Conservation (phyloP, 768 basidiomycete genomes). For the Tricholoma saponaceum region DNA sequence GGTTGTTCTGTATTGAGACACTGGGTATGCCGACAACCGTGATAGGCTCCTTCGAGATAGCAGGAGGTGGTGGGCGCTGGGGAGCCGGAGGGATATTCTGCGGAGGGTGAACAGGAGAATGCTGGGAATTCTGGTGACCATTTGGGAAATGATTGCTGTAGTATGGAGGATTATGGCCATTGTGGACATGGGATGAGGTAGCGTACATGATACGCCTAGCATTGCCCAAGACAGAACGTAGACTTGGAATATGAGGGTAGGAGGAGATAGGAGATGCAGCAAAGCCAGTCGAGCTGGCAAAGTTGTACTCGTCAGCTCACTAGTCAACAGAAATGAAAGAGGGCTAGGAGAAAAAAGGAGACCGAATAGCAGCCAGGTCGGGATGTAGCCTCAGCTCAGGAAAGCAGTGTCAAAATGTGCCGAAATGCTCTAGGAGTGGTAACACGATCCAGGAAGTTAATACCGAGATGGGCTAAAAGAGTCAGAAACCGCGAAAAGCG, state of each 20-base stretch:
- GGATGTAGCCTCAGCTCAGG: conserved; percentile 9
- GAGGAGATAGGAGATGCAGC: conserved; percentile 18
- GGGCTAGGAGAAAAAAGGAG: conserved; percentile 17
- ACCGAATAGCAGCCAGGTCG: conserved; percentile 14
- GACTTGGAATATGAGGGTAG: conserved; percentile 24
- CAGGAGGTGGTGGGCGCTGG: conserved; percentile 24
- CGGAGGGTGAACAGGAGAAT: conserved; percentile 27
- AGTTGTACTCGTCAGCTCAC: neutral
- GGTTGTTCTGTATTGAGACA: conserved; percentile 65
- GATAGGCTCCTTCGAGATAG: conserved; percentile 53
- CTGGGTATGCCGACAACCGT: conserved; percentile 72
- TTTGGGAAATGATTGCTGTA: conserved; percentile 29
- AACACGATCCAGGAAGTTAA: neutral
- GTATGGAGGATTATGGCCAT: conserved; percentile 34
- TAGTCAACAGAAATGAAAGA: conserved; percentile 9
- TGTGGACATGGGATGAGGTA: conserved; percentile 43
- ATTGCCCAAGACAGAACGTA: conserved; percentile 40
- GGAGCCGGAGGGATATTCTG: conserved; percentile 20
- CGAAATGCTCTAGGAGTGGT: conserved; percentile 1
- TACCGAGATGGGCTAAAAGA: neutral
- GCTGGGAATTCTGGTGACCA: conserved; percentile 23
- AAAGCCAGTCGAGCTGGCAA: conserved; percentile 10
- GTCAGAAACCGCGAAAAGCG: neutral
- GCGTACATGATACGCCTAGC: conserved; percentile 59
- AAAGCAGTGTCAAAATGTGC: conserved; percentile 7